phyloP scores from a whole-genome alignment of 169 alveolate species.

The Babesia gibsoni region DNA sequence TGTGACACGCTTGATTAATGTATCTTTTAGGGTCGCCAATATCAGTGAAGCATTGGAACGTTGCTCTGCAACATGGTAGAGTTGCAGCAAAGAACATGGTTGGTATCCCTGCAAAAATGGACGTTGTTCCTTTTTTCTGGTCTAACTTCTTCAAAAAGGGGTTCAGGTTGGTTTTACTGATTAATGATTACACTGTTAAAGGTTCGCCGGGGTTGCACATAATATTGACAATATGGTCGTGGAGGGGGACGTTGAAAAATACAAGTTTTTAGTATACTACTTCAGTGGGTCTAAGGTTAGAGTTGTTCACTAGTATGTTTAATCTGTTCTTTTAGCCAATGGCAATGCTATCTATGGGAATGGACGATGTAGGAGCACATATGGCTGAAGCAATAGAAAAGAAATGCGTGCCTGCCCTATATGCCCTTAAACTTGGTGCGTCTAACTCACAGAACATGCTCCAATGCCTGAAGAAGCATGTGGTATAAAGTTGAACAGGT shows the following conservation, averaged over 20 bases:
- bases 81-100: slow-evolving; percentile 78
- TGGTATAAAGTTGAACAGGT: background rate
- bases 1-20: background rate
- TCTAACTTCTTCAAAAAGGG: slow-evolving; percentile 72
- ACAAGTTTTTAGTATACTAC: slow-evolving; percentile 73
- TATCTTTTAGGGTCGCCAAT: slow-evolving; percentile 5
- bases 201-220: slow-evolving; percentile 67
- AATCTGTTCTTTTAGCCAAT: slow-evolving; percentile 10
- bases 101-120: slow-evolving; percentile 44
- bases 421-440: slow-evolving; percentile 64
- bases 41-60: slow-evolving; percentile 77
- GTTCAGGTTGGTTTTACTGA: slow-evolving; percentile 42
- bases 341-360: slow-evolving; percentile 61
- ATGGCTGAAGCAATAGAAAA: slow-evolving; percentile 61
- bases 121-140: slow-evolving; percentile 76
- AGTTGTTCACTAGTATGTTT: background rate
- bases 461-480: slow-evolving; percentile 43
- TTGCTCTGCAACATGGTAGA: slow-evolving; percentile 79
- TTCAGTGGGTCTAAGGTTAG: slow-evolving; percentile 67
- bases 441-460: slow-evolving; percentile 53
- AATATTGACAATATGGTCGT: slow-evolving; percentile 65
- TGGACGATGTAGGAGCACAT: slow-evolving; percentile 54
- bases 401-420: slow-evolving; percentile 43
- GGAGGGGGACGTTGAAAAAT: slow-evolving; percentile 73
- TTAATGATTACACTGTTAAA: background rate